Evolutionary conservation across 805 yeast genomes (phyloP).

Genomic region (Vanderwaltozyma polyspora): DNA sequence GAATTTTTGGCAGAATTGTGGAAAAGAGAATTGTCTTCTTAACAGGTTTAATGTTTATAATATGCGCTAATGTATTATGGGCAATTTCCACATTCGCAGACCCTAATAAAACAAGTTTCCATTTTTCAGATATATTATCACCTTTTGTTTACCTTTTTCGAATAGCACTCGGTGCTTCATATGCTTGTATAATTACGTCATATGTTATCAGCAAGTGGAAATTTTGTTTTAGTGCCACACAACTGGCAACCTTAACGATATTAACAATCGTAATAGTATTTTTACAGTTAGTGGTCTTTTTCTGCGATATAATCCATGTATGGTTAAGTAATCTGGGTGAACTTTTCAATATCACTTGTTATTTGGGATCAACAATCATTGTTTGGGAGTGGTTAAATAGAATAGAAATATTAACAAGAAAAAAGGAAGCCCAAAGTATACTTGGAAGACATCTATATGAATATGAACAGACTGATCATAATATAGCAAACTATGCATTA

Average conservation of each 20-base stretch:
- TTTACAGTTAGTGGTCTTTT: constrained; percentile 56
- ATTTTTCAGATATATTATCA: constrained; percentile 45
- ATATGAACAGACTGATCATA: constrained; percentile 37
- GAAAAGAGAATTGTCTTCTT: constrained; percentile 56
- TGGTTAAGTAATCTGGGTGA: constrained; percentile 71
- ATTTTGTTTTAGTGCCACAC: constrained; percentile 34
- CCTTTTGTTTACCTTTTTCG: constrained; percentile 66
- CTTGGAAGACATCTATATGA: constrained; percentile 67
- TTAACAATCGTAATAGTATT: constrained; percentile 45
- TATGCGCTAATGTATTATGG: constrained; percentile 57
- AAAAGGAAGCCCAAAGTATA: constrained; percentile 56
- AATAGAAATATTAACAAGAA: constrained; percentile 43
- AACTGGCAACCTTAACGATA: constrained; percentile 44
- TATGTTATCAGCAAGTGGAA: constrained; percentile 41
- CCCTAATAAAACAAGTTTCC: not conserved
- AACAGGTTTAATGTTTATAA: constrained; percentile 43
- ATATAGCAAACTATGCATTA: constrained; percentile 22
- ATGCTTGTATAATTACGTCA: constrained; percentile 51
- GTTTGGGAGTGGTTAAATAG: constrained; percentile 84
- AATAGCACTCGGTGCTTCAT: constrained; percentile 59
- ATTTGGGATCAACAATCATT: constrained; percentile 56
- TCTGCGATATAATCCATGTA: constrained; percentile 63
- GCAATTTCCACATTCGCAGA: constrained; percentile 36
- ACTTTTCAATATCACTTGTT: constrained; percentile 60
- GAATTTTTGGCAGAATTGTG: constrained; percentile 52